These are phyloP conservation scores for Glutinoglossum americanum DNA, from an alignment of 495 filamentous ascomycete species.

Conservation along the genomic window DNA sequence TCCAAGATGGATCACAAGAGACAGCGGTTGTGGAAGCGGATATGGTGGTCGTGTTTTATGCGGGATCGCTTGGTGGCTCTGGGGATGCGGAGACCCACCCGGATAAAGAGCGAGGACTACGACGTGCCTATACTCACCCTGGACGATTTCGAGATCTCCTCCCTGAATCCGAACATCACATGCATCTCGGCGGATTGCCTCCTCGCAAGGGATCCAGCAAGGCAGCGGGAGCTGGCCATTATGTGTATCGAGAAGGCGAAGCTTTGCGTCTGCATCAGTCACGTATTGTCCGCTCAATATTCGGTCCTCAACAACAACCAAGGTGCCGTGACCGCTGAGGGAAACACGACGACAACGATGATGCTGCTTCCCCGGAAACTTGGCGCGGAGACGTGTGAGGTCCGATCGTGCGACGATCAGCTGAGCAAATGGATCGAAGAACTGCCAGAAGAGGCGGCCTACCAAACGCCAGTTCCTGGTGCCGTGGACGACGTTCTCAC, in stretches of 20 bases:
- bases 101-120: slow-evolving; percentile 76
- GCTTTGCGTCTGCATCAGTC: slow-evolving; percentile 66
- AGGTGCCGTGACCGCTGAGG: slow-evolving; percentile 33
- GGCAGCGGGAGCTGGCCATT: slow-evolving; percentile 51
- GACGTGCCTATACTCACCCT: slow-evolving; percentile 72
- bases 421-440: slow-evolving; percentile 48
- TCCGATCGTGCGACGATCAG: slow-evolving; percentile 49
- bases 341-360: slow-evolving; percentile 59
- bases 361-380: slow-evolving; percentile 79
- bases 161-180: slow-evolving; percentile 35
- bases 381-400: slow-evolving; percentile 49
- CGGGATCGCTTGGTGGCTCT: slow-evolving; percentile 71
- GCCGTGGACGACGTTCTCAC: slow-evolving; percentile 37
- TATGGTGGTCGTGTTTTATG: slow-evolving; percentile 93
- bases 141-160: slow-evolving; percentile 61
- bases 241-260: slow-evolving; percentile 87
- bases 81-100: slow-evolving; percentile 72
- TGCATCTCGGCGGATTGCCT: slow-evolving; percentile 44
- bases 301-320: slow-evolving; percentile 70
- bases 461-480: slow-evolving; percentile 19
- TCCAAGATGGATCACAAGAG: slow-evolving; percentile 47
- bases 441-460: slow-evolving; percentile 45
- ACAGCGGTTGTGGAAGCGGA: slow-evolving; percentile 66
- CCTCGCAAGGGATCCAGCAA: slow-evolving; percentile 36
- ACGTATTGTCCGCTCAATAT: slow-evolving; percentile 69